Evolutionary conservation across 768 basidiomycete genomes (phyloP).

Genomic region (Hygrocybe coccinea): DNA sequence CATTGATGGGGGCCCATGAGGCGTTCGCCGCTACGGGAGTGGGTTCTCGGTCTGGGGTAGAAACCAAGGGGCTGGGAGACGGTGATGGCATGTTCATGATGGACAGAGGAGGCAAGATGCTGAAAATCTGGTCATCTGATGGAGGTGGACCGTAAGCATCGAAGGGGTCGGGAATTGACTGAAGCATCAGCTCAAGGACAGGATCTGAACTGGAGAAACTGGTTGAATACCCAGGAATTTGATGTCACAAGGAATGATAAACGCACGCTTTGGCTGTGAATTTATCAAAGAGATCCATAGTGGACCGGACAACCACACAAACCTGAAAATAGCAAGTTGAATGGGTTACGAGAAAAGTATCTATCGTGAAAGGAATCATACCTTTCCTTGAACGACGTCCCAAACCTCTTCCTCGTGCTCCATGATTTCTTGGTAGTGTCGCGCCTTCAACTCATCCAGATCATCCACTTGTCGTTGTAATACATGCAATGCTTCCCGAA

Average conservation of each 20-base stretch:
- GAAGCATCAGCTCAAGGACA: conserved; percentile 84
- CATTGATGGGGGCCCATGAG: conserved; percentile 47
- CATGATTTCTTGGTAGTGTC: conserved; percentile 83
- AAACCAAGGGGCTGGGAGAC: conserved; percentile 54
- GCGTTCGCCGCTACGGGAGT: conserved; percentile 21
- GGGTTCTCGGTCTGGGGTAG: conserved; percentile 40
- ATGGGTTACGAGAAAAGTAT: background rate
- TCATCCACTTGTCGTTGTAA: conserved; percentile 90
- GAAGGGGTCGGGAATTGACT: conserved; percentile 87
- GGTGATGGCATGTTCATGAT: conserved; percentile 56
- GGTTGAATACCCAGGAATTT: conserved; percentile 5
- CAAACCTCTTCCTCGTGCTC: conserved; percentile 96
- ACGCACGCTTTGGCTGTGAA: conserved; percentile 83
- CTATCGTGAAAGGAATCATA: conserved; percentile 20
- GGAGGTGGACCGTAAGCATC: conserved; percentile 87
- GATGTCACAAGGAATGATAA: conserved; percentile 12
- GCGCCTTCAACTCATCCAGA: conserved; percentile 76
- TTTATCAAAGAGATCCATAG: conserved; percentile 88
- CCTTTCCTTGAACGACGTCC: conserved; percentile 85
- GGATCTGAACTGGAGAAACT: conserved; percentile 64
- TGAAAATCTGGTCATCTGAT: conserved; percentile 87
- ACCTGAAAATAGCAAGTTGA: conserved; percentile 38
- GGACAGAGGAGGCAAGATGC: conserved; percentile 82
- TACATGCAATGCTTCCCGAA: conserved; percentile 75
- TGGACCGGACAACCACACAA: conserved; percentile 80